A percentile compares a stretch with the other conserved stretches of the same genome.
Evolutionary conservation across 148 eudicot species (phyloP).

Genomic region (Fallopia convolvulus): DNA sequence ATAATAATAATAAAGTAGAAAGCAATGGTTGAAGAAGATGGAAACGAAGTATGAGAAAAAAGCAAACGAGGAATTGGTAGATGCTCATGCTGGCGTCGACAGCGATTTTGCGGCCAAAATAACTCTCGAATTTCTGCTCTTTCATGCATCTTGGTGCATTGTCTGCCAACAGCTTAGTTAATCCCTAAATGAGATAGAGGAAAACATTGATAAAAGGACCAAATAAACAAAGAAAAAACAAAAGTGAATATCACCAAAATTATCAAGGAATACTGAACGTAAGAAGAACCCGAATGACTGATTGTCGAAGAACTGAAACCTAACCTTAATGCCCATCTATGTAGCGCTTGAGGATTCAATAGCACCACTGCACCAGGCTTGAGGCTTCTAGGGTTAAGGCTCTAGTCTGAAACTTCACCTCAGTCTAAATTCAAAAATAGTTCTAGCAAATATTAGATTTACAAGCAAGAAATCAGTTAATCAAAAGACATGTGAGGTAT

Average conservation of each 20-base stretch:
- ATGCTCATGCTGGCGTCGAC: constrained; percentile 99
- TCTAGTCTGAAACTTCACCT: neutral
- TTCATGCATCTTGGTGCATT: constrained; percentile 92
- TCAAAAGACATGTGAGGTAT: no score
- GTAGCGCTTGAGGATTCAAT: neutral
- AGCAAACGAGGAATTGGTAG: constrained; percentile 78
- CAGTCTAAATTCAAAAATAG: no score
- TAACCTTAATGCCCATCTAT: constrained; percentile 10
- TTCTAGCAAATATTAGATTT: no score
- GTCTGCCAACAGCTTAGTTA: constrained; percentile 91
- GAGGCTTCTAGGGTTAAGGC: neutral
- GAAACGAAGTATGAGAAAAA: neutral
- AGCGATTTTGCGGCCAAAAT: constrained; percentile 82
- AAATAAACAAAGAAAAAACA: neutral
- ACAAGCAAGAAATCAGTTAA: no score
- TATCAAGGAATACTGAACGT: neutral
- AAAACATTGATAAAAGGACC: no score
- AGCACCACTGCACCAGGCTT: neutral
- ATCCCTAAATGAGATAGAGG: constrained; percentile 50
- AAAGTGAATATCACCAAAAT: neutral
- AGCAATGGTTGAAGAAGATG: neutral
- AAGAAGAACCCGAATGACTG: neutral
- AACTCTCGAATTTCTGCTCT: constrained; percentile 98
- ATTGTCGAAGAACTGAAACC: neutral
- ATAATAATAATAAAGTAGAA: no score